Evolutionary conservation across 1,139 yeast genomes (phyloP).

Genomic region (Magnusiomyces ingens): DNA sequence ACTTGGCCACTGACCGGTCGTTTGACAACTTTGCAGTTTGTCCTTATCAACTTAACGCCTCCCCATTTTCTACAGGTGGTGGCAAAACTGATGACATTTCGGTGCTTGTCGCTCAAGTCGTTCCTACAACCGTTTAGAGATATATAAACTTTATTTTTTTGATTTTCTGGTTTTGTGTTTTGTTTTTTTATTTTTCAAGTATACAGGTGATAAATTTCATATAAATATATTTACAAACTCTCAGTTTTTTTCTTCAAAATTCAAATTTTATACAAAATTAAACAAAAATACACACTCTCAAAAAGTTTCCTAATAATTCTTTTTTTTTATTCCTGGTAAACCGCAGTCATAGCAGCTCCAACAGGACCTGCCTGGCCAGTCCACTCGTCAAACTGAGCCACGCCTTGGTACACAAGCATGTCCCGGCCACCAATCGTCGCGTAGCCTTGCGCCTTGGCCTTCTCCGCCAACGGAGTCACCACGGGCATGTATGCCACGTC

Average conservation of each 20-base stretch:
- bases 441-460: conserved; percentile 65
- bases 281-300: background rate
- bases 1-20: conserved; percentile 17
- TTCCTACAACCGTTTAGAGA: background rate
- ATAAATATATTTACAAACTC: too few species aligned
- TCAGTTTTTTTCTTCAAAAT: conserved; percentile 8
- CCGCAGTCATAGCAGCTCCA: conserved; percentile 20
- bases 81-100: conserved; percentile 21
- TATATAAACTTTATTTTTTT: too few species aligned
- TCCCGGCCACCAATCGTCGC: conserved; percentile 77
- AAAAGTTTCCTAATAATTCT: background rate
- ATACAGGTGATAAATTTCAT: too few species aligned
- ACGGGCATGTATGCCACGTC: conserved; percentile 94
- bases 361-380: conserved; percentile 49
- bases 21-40: conserved; percentile 20
- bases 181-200: too few species aligned
- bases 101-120: conserved; percentile 14
- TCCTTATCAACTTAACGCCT: conserved; percentile 16
- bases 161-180: too few species aligned
- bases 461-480: conserved; percentile 73
- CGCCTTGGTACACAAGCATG: conserved; percentile 90
- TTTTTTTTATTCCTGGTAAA: conserved; percentile 8
- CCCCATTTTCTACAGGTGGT: conserved; percentile 13
- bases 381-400: conserved; percentile 75
- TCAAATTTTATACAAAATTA: background rate